phyloP scores from a whole-genome alignment of 768 basidiomycete species.

The Boletus coccyginus region DNA sequence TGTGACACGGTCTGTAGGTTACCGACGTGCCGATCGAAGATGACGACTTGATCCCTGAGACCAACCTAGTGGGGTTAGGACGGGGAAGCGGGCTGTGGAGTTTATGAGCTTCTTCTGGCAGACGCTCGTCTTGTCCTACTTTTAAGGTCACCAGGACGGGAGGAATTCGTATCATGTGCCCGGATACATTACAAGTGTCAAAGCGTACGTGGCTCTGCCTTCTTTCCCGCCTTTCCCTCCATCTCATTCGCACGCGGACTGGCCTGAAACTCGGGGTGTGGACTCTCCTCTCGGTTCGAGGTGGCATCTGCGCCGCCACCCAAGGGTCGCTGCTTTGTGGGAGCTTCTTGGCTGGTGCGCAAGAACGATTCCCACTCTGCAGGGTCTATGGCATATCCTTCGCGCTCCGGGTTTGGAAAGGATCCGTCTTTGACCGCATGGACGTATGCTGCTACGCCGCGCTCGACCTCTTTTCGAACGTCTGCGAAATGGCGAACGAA shows the following conservation, averaged over 20 bases:
- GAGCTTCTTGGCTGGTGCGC: conserved; percentile 23
- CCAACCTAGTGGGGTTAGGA: conserved; percentile 1
- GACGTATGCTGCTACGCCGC: conserved; percentile 68
- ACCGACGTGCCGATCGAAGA: not conserved
- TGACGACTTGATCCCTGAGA: not conserved
- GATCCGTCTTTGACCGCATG: conserved; percentile 69
- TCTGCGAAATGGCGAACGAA: conserved; percentile 91
- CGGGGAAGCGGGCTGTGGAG: not conserved
- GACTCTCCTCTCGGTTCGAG: not conserved
- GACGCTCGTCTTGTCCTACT: not conserved
- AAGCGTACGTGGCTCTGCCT: conserved; percentile 12
- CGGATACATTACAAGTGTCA: conserved; percentile 1
- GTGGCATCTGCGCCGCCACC: not conserved
- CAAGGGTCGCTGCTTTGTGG: not conserved
- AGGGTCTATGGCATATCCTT: conserved; percentile 81
- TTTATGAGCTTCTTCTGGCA: conserved; percentile 3
- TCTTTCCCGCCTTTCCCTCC: conserved; percentile 9
- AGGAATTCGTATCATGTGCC: not conserved
- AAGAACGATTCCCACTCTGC: conserved; percentile 71
- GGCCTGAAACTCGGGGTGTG: conserved; percentile 5
- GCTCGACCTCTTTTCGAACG: conserved; percentile 56
- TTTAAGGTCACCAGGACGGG: no score
- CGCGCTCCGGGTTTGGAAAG: conserved; percentile 69
- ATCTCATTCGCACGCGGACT: conserved; percentile 12
- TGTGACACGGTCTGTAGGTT: not conserved